These are phyloP conservation scores for Phytophthora litchii DNA, from an alignment of 352 stramenopile genomes.

Conservation along the genomic window DNA sequence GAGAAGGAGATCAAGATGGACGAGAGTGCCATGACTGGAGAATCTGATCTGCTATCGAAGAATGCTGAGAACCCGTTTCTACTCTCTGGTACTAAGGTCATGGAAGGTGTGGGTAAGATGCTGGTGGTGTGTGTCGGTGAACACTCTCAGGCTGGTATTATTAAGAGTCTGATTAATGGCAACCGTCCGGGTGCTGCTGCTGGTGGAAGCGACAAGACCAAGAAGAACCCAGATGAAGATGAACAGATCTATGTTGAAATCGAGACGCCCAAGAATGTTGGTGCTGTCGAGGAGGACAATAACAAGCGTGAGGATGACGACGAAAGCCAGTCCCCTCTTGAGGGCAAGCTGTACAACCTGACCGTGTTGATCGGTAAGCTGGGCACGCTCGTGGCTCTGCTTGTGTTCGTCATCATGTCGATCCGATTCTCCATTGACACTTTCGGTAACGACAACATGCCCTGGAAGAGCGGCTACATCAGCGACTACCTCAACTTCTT, in stretches of 20 bases:
- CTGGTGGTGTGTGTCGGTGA: constrained; percentile 92
- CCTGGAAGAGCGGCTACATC: constrained; percentile 42
- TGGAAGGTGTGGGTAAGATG: constrained; percentile 91
- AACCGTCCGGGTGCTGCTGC: constrained; percentile 67
- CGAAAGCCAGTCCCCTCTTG: constrained; percentile 57
- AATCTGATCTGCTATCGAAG: constrained; percentile 89
- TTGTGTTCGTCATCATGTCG: constrained; percentile 70
- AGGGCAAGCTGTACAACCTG: constrained; percentile 47
- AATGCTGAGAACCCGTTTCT: constrained; percentile 82
- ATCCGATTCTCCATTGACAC: constrained; percentile 54
- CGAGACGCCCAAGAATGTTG: constrained; percentile 50
- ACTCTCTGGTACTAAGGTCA: constrained; percentile 92
- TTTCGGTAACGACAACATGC: constrained; percentile 33
- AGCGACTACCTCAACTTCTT: constrained; percentile 64
- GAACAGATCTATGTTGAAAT: constrained; percentile 55
- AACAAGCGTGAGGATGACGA: constrained; percentile 33
- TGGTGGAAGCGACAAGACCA: constrained; percentile 36
- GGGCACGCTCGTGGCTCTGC: constrained; percentile 52
- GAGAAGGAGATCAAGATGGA: constrained; percentile 89
- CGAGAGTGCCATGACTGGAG: constrained; percentile 90
- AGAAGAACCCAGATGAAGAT: constrained; percentile 25
- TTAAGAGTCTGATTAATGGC: constrained; percentile 79
- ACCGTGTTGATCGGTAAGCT: constrained; percentile 67
- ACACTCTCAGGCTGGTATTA: constrained; percentile 91
- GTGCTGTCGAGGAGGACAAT: constrained; percentile 18